Evolutionary conservation across 2,329 filamentous ascomycete genomes (phyloP).

Genomic region (Zymoseptoria ardabiliae): DNA sequence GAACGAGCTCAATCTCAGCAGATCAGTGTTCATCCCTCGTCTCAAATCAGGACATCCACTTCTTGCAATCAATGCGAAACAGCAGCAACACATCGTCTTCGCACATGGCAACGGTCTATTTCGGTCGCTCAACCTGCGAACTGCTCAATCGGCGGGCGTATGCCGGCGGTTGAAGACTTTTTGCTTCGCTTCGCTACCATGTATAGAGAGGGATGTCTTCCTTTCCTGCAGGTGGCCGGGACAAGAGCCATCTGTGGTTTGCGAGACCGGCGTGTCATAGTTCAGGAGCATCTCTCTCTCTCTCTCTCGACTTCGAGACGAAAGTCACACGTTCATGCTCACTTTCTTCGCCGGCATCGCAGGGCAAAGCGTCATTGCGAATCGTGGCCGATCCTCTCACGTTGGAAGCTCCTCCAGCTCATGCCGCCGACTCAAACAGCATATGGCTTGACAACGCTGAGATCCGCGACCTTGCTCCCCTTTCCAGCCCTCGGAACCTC

Average conservation of each 20-base stretch:
- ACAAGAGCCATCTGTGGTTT: no score
- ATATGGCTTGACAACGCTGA: conserved; percentile 18
- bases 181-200: background rate
- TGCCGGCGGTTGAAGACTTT: background rate
- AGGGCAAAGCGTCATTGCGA: no score
- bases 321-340: no score
- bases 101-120: background rate
- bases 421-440: background rate
- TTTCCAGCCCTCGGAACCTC: conserved; percentile 7
- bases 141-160: background rate
- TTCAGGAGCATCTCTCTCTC: no score
- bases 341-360: no score
- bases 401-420: background rate
- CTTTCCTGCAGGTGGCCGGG: no score
- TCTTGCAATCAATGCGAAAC: background rate
- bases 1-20: background rate
- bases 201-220: background rate
- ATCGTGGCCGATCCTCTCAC: background rate
- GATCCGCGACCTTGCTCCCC: background rate
- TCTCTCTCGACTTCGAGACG: no score
- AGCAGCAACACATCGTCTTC: background rate
- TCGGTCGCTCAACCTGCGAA: no score
- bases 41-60: background rate
- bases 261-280: no score
- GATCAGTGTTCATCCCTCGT: background rate